Evolutionary conservation across 257 asterid genomes (phyloP), one percentile per base, ranked within the genome.

Genomic region (Jacaranda copaia): DNA sequence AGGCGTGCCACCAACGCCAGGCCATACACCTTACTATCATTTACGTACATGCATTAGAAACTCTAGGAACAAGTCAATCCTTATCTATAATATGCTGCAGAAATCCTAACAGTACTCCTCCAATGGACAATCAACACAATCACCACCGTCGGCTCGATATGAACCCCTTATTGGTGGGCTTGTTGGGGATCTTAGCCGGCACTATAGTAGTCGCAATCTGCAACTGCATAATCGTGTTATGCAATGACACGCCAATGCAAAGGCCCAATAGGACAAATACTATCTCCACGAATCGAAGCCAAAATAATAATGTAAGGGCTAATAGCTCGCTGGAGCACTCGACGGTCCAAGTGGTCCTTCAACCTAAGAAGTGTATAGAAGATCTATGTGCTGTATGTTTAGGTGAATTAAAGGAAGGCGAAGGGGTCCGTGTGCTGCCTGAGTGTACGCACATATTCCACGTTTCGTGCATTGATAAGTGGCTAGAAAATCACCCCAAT

Each of bases 181-280:
- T 90, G 63, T 53, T 89, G 0, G 96, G 96, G 10, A 77, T 90
- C 51, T 46, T 87, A 52, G 94, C 86, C 0, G 96, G 96, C 0
- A 84, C 81, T 8, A 20, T 86, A 16, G 36, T 90, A 4, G 93
- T 90, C 5, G 91, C 87, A 4, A 53, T 82, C 51, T 78, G 86
- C 13, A 90, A 90, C 35, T 87, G 87, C 66, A 20, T 75, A 13
- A 36, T 73, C 5, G 72, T 42, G 59, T 61, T 74, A 5, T 68
- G 82, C 58, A 70, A 77, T 14, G 56, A 63, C 32, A 5, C 55
- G n/a, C 69, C 5, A 12, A n/a, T 20, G 4, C 61, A 25, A 9
- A 19, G 59, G 6, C 39, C 20, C 3, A 71, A 18, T 5, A 40
- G 39, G 11, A 53, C 49, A 10, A 18, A 11, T 9, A 48, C 84